Evolutionary conservation across 176 grass and related monocot genomes (phyloP).

Genomic region (Oryza meridionalis): DNA sequence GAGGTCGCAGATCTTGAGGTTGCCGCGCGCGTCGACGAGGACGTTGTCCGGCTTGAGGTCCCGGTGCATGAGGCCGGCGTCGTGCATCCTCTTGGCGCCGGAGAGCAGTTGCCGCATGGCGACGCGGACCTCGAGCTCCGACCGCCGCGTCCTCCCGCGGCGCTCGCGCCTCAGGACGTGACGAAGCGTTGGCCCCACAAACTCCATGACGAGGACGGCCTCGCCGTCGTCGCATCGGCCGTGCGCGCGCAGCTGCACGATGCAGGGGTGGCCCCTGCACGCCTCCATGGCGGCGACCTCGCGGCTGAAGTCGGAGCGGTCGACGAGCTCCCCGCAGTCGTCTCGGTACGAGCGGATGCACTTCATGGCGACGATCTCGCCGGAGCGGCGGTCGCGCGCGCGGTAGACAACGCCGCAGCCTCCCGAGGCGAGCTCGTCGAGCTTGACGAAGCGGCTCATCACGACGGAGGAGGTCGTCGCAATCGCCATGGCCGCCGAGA

Average conservation of each 20-base stretch:
- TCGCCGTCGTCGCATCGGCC: background rate
- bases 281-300: background rate
- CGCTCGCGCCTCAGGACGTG: background rate
- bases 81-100: background rate
- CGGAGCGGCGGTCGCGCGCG: background rate
- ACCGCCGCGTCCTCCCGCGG: background rate
- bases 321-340: background rate
- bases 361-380: background rate
- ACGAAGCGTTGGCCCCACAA: constrained; percentile 1
- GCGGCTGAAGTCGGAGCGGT: background rate
- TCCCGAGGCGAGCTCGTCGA: background rate
- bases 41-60: constrained; percentile 11
- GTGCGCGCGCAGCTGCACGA: background rate
- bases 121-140: constrained; percentile 19
- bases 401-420: background rate
- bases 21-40: constrained; percentile 13
- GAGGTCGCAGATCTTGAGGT: constrained; percentile 43
- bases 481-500: too few relatives aligned
- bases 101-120: constrained; percentile 30
- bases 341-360: background rate
- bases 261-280: background rate
- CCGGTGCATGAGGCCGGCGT: background rate
- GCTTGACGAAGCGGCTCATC: background rate
- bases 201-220: background rate
- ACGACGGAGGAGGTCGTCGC: background rate